Evolutionary conservation across 2,329 filamentous ascomycete species (phyloP), one percentile per base, ranked within the genome.

Genomic region (Chaetoscypha palmicola): DNA sequence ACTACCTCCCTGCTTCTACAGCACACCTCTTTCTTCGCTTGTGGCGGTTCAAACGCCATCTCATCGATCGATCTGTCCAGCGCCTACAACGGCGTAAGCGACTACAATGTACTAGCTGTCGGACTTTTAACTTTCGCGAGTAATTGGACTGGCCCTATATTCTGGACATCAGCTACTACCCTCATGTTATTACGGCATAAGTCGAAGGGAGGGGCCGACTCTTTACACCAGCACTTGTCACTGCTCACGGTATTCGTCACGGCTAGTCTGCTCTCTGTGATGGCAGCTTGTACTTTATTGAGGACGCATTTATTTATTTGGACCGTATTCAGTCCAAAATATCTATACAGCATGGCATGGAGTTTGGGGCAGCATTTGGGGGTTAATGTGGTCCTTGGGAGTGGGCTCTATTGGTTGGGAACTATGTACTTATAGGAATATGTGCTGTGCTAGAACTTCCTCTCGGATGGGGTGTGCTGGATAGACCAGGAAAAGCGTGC

Each of bases 241-340:
- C 57, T 86, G 31, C 64, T 86, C 57, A 94, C 89, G 1, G 63
- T 83, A 9, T 94, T 92, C 62, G 68, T 77, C 9, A 73, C 83
- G 1, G 68, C 70, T 1, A 79, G 79, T 51, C 65, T 86, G 41
- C 65, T 79, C 2, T 83, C 79, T 36, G 83, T 96, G 19, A 97
- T 97, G 91, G 78, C 75, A 11, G 89, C 91, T 12, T 98, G 92
- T 64, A 89, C 85, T 37, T 72, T 77, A 5, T 64, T 98, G 60
- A 72, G 91, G 53, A 88, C 86, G 22, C 92, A 98, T 70, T 65
- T 98, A 46, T 98, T 98, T 62, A 90, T 98, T 49, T 98, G 92
- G 92, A 97, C 91, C 1, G 92, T 98, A 9, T 98, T 98, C 64
- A 94, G 87, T 52, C 92, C 92, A 0, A 98, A 97, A 65, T 97